Evolutionary conservation across 208 protist species (phyloP), one percentile per base, ranked within the genome.

Genomic region (Strigomonas culicis): DNA sequence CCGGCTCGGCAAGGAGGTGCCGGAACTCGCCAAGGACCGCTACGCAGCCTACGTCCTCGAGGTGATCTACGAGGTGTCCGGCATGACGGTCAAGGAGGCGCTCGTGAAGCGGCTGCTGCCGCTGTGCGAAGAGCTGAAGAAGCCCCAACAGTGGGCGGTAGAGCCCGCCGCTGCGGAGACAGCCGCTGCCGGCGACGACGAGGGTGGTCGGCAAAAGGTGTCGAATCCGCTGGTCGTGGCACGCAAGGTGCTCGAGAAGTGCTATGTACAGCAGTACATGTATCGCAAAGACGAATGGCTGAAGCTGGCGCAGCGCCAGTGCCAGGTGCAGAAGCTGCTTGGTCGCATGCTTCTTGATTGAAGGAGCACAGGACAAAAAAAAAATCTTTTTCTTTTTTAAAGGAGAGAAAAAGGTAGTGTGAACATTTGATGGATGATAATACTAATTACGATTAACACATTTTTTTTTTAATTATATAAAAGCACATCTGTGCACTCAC

Each of bases 231-330:
- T 61, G 27, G 28, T 68, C 61, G 82, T 93, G 30, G 67, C 79
- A 2, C 77, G 75, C 21, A 94, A 96, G 70, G 84, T 96, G n/a
- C 78, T 94, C 63, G 69, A 66, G n/a, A 87, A 85, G 71, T 94
- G 85, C 65, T 92, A 78, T 57, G 90, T 96, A 27, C 87, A 96
- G 78, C 80, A 94, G 66, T 94, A 94, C 77, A 66, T 88, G 22
- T 82, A 94, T 49, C 82, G 90, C 25, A 79, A 71, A 34, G 88
- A 93, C 8, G 90, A 96, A 50, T 96, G 90, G 88, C 11, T 17
- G 25, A 92, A 92, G 62, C 52, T 87, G 44, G 90, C 88, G 27
- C 52, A 79, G 58, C 87, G 86, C 39, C 85, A 93, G 62, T 81
- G 70, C 28, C 87, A 92, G 68, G 84, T 92, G 59, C 86, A 90